A percentile compares a stretch with the other conserved stretches of the same genome.
These are phyloP conservation scores for Acer campestre DNA, from an alignment of 345 rosid genomes.

Conservation along the genomic window DNA sequence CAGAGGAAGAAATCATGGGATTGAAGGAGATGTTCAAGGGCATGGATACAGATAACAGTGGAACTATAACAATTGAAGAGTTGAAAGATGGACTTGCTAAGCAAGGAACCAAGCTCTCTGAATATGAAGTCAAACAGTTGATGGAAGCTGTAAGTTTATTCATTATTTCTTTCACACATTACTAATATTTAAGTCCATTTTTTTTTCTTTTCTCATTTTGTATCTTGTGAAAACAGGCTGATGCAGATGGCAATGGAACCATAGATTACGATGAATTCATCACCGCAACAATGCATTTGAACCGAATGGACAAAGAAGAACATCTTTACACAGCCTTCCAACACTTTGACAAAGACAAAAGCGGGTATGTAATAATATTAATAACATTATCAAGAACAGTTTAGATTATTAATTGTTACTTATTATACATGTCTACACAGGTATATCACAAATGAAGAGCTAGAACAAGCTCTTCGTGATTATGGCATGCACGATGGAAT, in stretches of 20 bases:
- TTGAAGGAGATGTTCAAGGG: conserved; percentile 91
- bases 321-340: conserved; percentile 84
- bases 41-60: conserved; percentile 84
- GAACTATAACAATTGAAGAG: conserved; percentile 95
- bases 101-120: conserved; percentile 90
- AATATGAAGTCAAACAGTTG: conserved; percentile 80
- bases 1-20: conserved; percentile 99
- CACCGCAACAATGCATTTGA: conserved; percentile 84
- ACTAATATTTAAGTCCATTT: not conserved
- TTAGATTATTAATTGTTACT: not conserved
- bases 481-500: conserved; percentile 79
- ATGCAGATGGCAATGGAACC: conserved; percentile 83
- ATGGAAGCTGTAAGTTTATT: conserved; percentile 85
- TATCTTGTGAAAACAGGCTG: conserved; percentile 52
- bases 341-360: conserved; percentile 79
- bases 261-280: conserved; percentile 83
- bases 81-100: conserved; percentile 85
- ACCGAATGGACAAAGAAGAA: conserved; percentile 74
- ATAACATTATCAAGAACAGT: not conserved
- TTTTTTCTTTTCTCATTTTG: too few species aligned
- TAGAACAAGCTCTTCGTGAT: conserved; percentile 87
- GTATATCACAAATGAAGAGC: conserved; percentile 81
- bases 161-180: too few species aligned
- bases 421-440: conserved; percentile 21
- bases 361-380: conserved; percentile 53